Evolutionary conservation across 495 filamentous ascomycete species (phyloP).

Genomic region (Hypoxylon cercidicola): DNA sequence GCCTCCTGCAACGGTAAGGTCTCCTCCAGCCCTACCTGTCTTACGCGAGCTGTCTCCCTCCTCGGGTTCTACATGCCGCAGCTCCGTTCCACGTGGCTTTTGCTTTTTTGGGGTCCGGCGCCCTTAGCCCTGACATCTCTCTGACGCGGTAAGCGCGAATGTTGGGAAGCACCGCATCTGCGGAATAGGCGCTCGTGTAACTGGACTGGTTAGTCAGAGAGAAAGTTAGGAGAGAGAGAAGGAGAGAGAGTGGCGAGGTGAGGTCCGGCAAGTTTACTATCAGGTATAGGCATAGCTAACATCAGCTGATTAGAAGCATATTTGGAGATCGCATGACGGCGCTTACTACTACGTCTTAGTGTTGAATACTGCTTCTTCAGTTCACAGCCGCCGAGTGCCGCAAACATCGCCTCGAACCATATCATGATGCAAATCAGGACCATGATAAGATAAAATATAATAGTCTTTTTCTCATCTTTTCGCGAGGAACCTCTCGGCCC

Average conservation of each 20-base stretch:
- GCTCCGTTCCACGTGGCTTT: slow-evolving; percentile 33
- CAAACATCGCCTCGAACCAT: background rate
- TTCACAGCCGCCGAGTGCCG: background rate
- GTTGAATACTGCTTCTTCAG: too few relatives aligned
- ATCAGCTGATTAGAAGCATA: too few relatives aligned
- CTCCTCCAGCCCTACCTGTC: background rate
- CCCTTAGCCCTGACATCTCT: slow-evolving; percentile 25
- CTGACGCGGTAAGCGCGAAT: slow-evolving; percentile 34
- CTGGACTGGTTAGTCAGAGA: background rate
- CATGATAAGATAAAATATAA: background rate
- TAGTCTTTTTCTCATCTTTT: background rate
- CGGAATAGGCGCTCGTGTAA: background rate
- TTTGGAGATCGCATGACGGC: too few relatives aligned
- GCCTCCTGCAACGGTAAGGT: slow-evolving; percentile 24
- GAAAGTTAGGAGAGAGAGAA: too few relatives aligned
- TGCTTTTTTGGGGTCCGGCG: background rate
- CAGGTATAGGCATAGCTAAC: too few relatives aligned
- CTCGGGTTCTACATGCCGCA: slow-evolving; percentile 32
- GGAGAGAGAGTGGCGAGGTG: too few relatives aligned
- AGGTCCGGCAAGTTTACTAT: too few relatives aligned
- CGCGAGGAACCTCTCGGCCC: slow-evolving; percentile 5
- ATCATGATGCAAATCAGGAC: background rate
- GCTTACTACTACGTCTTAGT: too few relatives aligned
- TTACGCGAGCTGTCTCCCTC: background rate
- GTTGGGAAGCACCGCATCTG: slow-evolving; percentile 14